phyloP scores from a whole-genome alignment of 2,329 filamentous ascomycete species.

The Elsinoe batatas region DNA sequence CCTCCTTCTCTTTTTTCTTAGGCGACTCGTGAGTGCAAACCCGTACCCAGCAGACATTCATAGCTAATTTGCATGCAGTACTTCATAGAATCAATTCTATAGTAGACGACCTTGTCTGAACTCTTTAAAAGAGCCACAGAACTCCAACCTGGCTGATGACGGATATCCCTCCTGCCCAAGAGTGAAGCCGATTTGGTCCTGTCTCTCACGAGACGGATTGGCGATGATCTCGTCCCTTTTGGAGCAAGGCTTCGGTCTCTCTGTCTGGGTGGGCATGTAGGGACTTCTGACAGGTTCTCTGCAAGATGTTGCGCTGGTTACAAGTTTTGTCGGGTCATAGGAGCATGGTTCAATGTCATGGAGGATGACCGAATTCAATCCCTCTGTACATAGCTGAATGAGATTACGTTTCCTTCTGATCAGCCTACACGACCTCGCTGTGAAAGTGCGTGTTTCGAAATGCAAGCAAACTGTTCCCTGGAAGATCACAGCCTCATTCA shows the following conservation, averaged over 20 bases:
- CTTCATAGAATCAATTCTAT: slow-evolving; percentile 86
- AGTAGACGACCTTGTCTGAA: slow-evolving; percentile 89
- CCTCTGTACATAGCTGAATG: too few relatives aligned
- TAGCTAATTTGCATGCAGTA: slow-evolving; percentile 12
- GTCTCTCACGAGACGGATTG: slow-evolving; percentile 13
- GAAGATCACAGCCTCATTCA: too few relatives aligned
- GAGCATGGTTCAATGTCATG: too few relatives aligned
- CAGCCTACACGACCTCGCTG: too few relatives aligned
- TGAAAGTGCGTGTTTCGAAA: too few relatives aligned
- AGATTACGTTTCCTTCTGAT: too few relatives aligned
- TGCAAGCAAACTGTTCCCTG: too few relatives aligned
- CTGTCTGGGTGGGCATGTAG: slow-evolving; percentile 16
- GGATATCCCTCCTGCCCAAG: slow-evolving; percentile 72
- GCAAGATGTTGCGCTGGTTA: background rate
- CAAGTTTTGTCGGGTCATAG: too few relatives aligned
- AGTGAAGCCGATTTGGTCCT: slow-evolving; percentile 52
- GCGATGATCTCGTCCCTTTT: slow-evolving; percentile 19
- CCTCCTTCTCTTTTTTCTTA: slow-evolving; percentile 16
- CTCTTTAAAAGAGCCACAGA: slow-evolving; percentile 89
- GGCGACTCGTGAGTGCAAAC: slow-evolving; percentile 16
- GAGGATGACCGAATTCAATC: too few relatives aligned
- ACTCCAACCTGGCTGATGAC: slow-evolving; percentile 91
- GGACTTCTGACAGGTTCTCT: slow-evolving; percentile 18
- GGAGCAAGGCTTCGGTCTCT: slow-evolving; percentile 16
- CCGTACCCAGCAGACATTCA: background rate